These are phyloP conservation scores for Hyphochytrium catenoides DNA, from an alignment of 352 stramenopile genomes.

Conservation along the genomic window DNA sequence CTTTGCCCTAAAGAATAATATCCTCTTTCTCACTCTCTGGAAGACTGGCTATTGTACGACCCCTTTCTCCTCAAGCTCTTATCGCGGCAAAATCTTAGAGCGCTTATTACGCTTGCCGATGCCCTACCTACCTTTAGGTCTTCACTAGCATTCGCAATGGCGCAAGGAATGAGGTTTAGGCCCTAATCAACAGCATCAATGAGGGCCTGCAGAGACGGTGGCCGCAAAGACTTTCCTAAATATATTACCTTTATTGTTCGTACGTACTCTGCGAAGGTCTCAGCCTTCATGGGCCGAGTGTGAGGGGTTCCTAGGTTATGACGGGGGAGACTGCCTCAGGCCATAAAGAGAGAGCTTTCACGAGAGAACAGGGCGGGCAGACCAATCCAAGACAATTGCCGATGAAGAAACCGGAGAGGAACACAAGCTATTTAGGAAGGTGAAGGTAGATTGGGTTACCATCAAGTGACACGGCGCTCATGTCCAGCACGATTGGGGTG, in stretches of 20 bases:
- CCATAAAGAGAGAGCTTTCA: no score
- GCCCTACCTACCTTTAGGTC: constrained; percentile 39
- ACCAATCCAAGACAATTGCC: no score
- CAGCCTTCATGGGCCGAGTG: constrained; percentile 41
- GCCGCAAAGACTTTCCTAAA: not conserved
- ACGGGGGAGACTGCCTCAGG: no score
- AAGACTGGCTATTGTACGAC: not conserved
- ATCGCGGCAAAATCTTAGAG: not conserved
- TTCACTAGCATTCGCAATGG: constrained; percentile 54
- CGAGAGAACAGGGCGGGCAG: no score
- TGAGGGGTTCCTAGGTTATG: constrained; percentile 34
- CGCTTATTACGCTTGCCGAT: constrained; percentile 32
- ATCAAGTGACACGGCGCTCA: constrained; percentile 40
- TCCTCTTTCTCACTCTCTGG: constrained; percentile 1
- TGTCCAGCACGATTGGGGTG: constrained; percentile 36
- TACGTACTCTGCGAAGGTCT: constrained; percentile 26
- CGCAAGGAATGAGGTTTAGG: constrained; percentile 30
- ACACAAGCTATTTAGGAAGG: not conserved
- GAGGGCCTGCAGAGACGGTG: constrained; percentile 3
- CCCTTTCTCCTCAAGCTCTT: constrained; percentile 6
- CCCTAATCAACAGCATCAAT: constrained; percentile 9
- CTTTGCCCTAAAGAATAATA: not conserved
- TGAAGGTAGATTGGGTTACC: constrained; percentile 12
- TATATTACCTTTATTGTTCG: not conserved
- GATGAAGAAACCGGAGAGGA: constrained; percentile 1